Percentiles rank a stretch among this genome's conserved stretches.
phyloP scores from a whole-genome alignment of 139 green algal species.

The Chlamydomonas applanata region DNA sequence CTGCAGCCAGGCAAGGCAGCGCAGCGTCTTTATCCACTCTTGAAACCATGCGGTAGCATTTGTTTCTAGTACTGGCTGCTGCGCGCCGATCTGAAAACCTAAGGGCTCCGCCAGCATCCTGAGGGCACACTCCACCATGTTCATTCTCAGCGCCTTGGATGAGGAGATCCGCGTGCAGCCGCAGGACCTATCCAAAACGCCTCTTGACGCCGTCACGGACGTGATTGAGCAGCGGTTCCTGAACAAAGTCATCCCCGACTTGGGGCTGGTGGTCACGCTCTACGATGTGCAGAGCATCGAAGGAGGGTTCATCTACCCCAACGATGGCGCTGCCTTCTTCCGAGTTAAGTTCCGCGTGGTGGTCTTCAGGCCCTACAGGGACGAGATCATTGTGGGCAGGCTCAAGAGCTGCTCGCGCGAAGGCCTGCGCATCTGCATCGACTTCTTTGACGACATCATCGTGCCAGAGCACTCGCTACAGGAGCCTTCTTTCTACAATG shows the following conservation, averaged over 20 bases:
- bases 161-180: constrained; percentile 75
- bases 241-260: constrained; percentile 74
- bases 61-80: too few relatives aligned
- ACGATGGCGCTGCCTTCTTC: constrained; percentile 56
- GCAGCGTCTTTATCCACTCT: too few relatives aligned
- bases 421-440: constrained; percentile 74
- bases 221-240: constrained; percentile 72
- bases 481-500: constrained; percentile 64
- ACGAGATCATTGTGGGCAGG: constrained; percentile 82
- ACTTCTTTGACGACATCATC: constrained; percentile 90
- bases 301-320: constrained; percentile 81
- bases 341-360: constrained; percentile 73
- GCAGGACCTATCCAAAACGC: constrained; percentile 63
- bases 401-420: constrained; percentile 60
- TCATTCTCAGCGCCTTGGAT: constrained; percentile 63
- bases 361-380: constrained; percentile 86
- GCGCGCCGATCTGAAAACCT: too few relatives aligned
- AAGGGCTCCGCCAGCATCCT: too few relatives aligned
- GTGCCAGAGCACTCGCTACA: constrained; percentile 44
- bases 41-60: too few relatives aligned
- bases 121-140: constrained; percentile 67
- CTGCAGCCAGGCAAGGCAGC: too few relatives aligned
- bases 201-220: constrained; percentile 62
- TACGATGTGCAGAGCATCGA: constrained; percentile 84
- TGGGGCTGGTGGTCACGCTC: constrained; percentile 82